Base-by-base conservation (phyloP, 2,329 filamentous ascomycete species). In the Pestalotiopsis sp. region DNA sequence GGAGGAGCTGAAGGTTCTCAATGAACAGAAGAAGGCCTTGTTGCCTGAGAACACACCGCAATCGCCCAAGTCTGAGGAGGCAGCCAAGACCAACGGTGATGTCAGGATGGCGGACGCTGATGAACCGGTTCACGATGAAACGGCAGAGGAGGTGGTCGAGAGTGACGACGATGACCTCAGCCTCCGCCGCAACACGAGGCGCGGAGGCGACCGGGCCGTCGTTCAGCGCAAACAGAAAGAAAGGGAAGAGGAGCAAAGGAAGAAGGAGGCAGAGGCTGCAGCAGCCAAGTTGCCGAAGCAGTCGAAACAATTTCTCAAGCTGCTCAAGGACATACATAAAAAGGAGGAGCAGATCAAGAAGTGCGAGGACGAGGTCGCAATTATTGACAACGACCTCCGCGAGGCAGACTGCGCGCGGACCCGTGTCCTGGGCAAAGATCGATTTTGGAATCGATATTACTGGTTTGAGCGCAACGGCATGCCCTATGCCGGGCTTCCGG, bases 391-490 rank as follows among this genome's bases (percentile, higher is more conserved):
- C 74, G 94, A 98, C 77, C 85, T 99, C 59, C 92, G 96, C 65
- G 95, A 98, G 80, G 94, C 94, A 55, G 93, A 98, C 79, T 97
- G 95, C 74, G 93, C 94, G 44, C 91, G 96, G 70, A 97, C 94
- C 20, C 91, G 93, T 70, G 90, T 95, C 20, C 85, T 99, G 30
- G 96, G 96, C 69, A 95, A 96, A 78, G 96, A 99, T 80, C 90
- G 96, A 58, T 99, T 97, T 84, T 97, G 95, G 90, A 98, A 99
- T 80, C 89, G 95, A 66, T 99, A 98, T 80, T 98, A 97, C 84
- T 99, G 96, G 95, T 98, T 98, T 78, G 96, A 99, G 81, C 91
- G 95, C 70, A 99, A 98, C 75, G 96, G 94, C 26, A 98, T 98
- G 94, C 96, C 96, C 0, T 97, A 95, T 75, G 94, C 87, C 39